Evolutionary conservation across 371 early-diverging fungal genomes (phyloP).

Genomic region (Rhizopus microsporus): DNA sequence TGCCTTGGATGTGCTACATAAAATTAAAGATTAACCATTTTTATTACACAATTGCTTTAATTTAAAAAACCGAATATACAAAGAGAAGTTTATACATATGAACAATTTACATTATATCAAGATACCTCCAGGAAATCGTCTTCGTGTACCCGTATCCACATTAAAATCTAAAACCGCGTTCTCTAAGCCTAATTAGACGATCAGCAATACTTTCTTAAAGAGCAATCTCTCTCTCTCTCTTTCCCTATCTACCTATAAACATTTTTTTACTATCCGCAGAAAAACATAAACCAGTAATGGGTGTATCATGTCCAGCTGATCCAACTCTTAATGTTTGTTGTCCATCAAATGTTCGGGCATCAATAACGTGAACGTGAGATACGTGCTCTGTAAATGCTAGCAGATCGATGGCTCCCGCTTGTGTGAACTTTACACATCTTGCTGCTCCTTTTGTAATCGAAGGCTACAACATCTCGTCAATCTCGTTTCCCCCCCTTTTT

Average conservation of each 20-base stretch:
- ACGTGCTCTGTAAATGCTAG: slow-evolving; percentile 86
- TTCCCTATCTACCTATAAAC: slow-evolving; percentile 71
- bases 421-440: slow-evolving; percentile 84
- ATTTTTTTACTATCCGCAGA: slow-evolving; percentile 75
- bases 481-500: neutral
- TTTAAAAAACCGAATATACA: too few species aligned
- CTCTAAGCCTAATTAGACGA: slow-evolving; percentile 46
- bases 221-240: neutral
- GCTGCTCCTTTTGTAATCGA: slow-evolving; percentile 80
- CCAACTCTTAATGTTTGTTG: slow-evolving; percentile 67
- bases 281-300: slow-evolving; percentile 79
- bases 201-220: neutral
- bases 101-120: slow-evolving; percentile 31
- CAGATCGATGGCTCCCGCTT: slow-evolving; percentile 79
- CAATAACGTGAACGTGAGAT: slow-evolving; percentile 81
- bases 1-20: too few species aligned
- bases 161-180: slow-evolving; percentile 56
- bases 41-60: too few species aligned
- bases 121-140: slow-evolving; percentile 59
- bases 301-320: slow-evolving; percentile 61
- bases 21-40: too few species aligned
- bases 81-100: too few species aligned
- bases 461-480: slow-evolving; percentile 23
- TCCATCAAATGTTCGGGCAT: slow-evolving; percentile 81
- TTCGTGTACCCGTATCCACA: slow-evolving; percentile 56